Evolutionary conservation across 140 eudicot species (phyloP).

Genomic region (Bidens hawaiensis): DNA sequence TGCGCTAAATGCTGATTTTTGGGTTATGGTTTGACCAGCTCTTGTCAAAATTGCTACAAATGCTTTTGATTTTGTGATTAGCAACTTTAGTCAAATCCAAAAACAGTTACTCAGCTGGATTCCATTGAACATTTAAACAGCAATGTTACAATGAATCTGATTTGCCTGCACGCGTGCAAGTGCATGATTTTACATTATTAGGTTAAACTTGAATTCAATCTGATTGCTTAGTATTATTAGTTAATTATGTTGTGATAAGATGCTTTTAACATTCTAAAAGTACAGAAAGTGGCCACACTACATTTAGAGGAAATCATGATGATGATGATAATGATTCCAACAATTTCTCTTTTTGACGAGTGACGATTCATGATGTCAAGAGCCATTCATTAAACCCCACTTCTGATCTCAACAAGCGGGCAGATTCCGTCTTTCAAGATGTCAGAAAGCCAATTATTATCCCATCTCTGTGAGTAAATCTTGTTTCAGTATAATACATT

Average conservation of each 20-base stretch:
- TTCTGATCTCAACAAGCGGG: constrained; percentile 8
- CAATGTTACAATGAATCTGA: background rate
- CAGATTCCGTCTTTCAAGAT: background rate
- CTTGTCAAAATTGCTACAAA: constrained; percentile 5
- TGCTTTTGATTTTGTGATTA: background rate
- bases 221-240: background rate
- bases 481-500: background rate
- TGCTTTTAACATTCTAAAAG: background rate
- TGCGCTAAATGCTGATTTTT: background rate
- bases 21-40: background rate
- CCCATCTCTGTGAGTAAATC: background rate
- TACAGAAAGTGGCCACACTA: background rate
- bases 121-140: background rate
- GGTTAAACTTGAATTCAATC: constrained; percentile 1
- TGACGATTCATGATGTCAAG: constrained; percentile 24
- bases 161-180: background rate
- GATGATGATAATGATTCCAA: no score
- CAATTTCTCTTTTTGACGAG: background rate
- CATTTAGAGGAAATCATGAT: background rate
- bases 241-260: background rate
- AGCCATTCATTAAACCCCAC: constrained; percentile 21
- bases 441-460: background rate
- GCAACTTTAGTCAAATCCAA: constrained; percentile 3
- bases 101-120: background rate
- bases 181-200: background rate